Evolutionary conservation across 441 rosid genomes (phyloP), one percentile per base, ranked within the genome.

Genomic region (Cnidoscolus chayamansa): DNA sequence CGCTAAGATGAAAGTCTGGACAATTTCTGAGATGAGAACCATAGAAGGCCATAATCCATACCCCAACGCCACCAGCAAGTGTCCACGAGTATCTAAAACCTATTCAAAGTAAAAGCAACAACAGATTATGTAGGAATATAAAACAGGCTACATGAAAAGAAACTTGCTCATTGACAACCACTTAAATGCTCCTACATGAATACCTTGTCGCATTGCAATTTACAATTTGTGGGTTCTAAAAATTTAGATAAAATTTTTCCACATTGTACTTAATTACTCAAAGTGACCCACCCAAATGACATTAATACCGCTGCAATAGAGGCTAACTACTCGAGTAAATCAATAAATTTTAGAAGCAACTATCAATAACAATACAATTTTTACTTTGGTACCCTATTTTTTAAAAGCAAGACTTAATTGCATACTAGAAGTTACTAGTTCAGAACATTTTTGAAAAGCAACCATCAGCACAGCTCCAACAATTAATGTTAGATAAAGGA

Each of bases 11-110:
- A 94, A 94, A 67, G 98, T 94, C 79, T 94, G 98, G 49, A 94
- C 98, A 65, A 94, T 92, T 83, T 94, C 98, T 0, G 98, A 89
- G 73, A 94, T 88, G 5, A 94, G 94, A 84, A 94, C 98, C 97
- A 94, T 92, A 2, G 97, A 90, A 69, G 98, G 98, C 98, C 98
- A 94, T 62, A 94, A 76, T 77, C 98, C 98, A 73, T 90, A 89
- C 67, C 98, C 98, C 80, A 94, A 83, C 19, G 98, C 97, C 16
- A 92, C 97, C 77, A 94, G 85, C 81, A 94, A 86, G 67, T 87
- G 91, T 47, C 98, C 98, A 47, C 93, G 87, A 76, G 80, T 92
- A 79, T 94, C 98, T 65, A 94, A 70, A 74, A 94, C 98, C 98
- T 94, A 85, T 67, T 83, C 67, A 68, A 57, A 7, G 49, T 48